Evolutionary conservation across 225 moss, liverwort and hornwort species (phyloP).

Genomic region (Polytrichum formosum): DNA sequence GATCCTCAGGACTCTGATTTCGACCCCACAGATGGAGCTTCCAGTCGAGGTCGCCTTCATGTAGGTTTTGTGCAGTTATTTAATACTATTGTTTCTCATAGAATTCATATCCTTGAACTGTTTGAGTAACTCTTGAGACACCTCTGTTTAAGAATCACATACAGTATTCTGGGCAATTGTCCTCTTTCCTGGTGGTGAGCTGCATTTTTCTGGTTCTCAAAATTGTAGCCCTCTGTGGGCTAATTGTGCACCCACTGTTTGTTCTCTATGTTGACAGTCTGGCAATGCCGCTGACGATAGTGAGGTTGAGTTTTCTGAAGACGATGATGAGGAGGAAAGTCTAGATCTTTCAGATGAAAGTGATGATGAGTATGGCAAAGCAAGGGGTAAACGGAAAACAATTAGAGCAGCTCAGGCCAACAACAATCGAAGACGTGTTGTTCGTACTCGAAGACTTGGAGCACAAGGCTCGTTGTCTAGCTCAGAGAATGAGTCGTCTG

Average conservation of each 20-base stretch:
- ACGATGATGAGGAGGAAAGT: constrained; percentile 75
- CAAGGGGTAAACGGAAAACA: constrained; percentile 53
- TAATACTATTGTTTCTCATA: no score
- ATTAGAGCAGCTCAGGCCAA: constrained; percentile 48
- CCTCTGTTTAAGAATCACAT: no score
- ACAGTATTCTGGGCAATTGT: no score
- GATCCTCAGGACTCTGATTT: constrained; percentile 70
- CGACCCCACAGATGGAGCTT: constrained; percentile 59
- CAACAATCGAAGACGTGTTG: constrained; percentile 50
- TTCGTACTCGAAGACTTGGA: constrained; percentile 63
- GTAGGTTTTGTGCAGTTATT: constrained; percentile 24
- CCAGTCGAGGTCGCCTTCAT: constrained; percentile 43
- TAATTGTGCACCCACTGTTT: neutral
- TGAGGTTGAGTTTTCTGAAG: constrained; percentile 70
- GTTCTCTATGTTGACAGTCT: constrained; percentile 30
- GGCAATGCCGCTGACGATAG: constrained; percentile 69
- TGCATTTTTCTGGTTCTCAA: no score
- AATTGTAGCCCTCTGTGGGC: neutral
- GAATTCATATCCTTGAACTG: no score
- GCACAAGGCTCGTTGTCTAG: constrained; percentile 64
- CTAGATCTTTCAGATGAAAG: constrained; percentile 78
- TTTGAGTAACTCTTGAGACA: no score
- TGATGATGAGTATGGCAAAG: constrained; percentile 66
- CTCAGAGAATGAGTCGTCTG: constrained; percentile 82
- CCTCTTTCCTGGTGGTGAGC: no score